Evolutionary conservation across 768 basidiomycete genomes (phyloP).

Genomic region (Mycena amicta): DNA sequence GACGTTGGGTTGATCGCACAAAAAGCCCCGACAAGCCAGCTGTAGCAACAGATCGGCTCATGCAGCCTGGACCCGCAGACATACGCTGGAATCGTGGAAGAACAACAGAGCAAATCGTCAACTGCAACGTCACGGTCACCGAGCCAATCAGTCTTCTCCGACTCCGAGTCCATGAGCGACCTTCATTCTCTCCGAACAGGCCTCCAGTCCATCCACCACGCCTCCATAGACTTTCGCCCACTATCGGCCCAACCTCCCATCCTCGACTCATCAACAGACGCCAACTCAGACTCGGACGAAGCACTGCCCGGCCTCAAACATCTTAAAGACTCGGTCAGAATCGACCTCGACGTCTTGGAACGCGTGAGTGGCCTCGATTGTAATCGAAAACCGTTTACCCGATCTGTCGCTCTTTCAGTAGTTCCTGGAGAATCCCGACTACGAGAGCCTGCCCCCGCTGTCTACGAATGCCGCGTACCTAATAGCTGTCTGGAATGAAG

Average conservation of each 20-base stretch:
- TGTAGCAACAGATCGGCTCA: too few relatives aligned
- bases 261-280: conserved; percentile 44
- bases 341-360: conserved; percentile 46
- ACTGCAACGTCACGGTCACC: too few relatives aligned
- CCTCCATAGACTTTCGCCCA: conserved; percentile 43
- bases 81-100: too few relatives aligned
- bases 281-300: conserved; percentile 33
- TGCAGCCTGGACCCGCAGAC: too few relatives aligned
- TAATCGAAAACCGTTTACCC: conserved; percentile 9
- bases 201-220: conserved; percentile 32
- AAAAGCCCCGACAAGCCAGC: too few relatives aligned
- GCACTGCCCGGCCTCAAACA: conserved; percentile 47
- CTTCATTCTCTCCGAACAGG: not conserved
- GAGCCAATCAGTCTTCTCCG: too few relatives aligned
- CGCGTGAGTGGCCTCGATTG: conserved; percentile 34
- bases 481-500: conserved; percentile 81
- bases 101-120: too few relatives aligned
- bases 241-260: conserved; percentile 40
- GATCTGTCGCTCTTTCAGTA: conserved; percentile 45
- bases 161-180: too few relatives aligned
- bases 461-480: conserved; percentile 83
- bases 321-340: conserved; percentile 43
- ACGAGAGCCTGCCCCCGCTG: conserved; percentile 47
- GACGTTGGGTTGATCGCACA: too few relatives aligned
- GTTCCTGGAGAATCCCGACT: conserved; percentile 57